Conservation (phyloP, 139 green algal species). For the Desmodesmus armatus region DNA sequence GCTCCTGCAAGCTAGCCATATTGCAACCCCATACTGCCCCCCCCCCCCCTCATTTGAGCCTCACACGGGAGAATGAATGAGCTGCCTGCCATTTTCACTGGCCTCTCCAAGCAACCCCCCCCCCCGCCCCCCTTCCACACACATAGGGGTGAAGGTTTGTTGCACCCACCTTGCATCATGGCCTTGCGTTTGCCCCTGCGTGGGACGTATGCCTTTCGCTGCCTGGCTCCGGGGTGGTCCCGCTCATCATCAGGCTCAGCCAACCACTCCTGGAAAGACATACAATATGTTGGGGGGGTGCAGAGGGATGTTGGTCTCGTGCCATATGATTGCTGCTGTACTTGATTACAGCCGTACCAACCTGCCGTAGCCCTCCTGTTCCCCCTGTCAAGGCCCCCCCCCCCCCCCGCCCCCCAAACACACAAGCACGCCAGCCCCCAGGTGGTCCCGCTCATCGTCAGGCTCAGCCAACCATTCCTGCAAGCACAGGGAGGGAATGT, state of each 20-base stretch:
- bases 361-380: no score
- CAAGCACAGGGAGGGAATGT: neutral
- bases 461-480: neutral
- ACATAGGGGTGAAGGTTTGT: neutral
- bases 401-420: neutral
- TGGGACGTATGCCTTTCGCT: conserved; percentile 20
- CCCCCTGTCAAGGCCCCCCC: no score
- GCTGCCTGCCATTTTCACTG: no score
- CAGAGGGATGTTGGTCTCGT: neutral
- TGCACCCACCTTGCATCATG: conserved; percentile 5
- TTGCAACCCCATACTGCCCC: no score
- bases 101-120: no score
- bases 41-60: no score
- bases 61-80: no score
- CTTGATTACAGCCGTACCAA: neutral
- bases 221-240: conserved; percentile 48
- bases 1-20: no score
- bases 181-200: conserved; percentile 36
- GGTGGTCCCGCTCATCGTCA: neutral
- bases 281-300: neutral
- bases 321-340: neutral
- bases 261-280: conserved; percentile 46
- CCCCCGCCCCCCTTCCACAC: neutral
- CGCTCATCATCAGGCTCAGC: conserved; percentile 48
- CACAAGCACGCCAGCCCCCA: neutral